A percentile compares a stretch with the other conserved stretches of the same genome.
Conservation (phyloP, 139 green algal species). For the Micractinium conductrix region DNA sequence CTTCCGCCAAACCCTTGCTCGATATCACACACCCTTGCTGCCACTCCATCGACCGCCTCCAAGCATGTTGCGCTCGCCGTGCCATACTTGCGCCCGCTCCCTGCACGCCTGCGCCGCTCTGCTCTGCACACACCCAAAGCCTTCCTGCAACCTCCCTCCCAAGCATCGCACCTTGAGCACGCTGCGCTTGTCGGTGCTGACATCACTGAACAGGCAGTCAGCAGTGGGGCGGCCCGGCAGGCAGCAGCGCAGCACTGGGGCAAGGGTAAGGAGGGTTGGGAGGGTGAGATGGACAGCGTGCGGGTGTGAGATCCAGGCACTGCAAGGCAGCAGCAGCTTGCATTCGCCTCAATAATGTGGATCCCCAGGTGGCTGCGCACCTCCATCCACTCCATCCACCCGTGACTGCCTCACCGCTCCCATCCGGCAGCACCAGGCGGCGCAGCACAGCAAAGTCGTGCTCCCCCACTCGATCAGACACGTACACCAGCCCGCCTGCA, state of each 20-base stretch:
- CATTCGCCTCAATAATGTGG: too few species aligned
- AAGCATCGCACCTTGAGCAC: slow-evolving; percentile 76
- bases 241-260: slow-evolving; percentile 45
- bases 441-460: slow-evolving; percentile 75
- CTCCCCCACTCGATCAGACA: slow-evolving; percentile 70
- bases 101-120: neutral
- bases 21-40: too few species aligned
- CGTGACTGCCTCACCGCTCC: slow-evolving; percentile 17
- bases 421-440: slow-evolving; percentile 73
- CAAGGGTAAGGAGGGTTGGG: neutral
- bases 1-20: too few species aligned
- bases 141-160: slow-evolving; percentile 1
- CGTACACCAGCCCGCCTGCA: slow-evolving; percentile 72
- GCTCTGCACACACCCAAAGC: too few species aligned
- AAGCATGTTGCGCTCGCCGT: too few species aligned
- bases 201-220: slow-evolving; percentile 89
- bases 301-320: too few species aligned
- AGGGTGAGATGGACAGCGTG: slow-evolving; percentile 30
- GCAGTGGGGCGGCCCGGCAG: slow-evolving; percentile 85
- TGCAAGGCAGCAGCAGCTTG: too few species aligned
- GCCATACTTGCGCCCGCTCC: too few species aligned
- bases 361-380: too few species aligned
- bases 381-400: too few species aligned
- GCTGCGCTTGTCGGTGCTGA: slow-evolving; percentile 72
- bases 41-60: too few species aligned